Conservation (phyloP, 148 eudicot genomes). For the Dianthus caryophyllus region DNA sequence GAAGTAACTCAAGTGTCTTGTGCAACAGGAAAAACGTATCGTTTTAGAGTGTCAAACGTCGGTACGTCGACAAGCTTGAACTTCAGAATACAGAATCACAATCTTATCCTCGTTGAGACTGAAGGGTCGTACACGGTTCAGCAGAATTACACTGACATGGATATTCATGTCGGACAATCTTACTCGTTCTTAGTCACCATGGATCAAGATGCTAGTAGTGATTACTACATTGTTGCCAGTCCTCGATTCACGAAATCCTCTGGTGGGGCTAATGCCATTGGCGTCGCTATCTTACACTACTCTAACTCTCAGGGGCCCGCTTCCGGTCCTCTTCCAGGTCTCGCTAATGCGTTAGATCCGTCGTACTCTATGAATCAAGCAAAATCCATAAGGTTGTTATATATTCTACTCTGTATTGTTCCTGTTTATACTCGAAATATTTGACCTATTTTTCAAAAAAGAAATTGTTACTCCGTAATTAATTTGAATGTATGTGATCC, state of each 20-base stretch:
- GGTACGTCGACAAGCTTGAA: constrained; percentile 93
- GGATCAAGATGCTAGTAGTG: constrained; percentile 87
- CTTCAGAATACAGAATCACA: constrained; percentile 94
- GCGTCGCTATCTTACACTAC: constrained; percentile 89
- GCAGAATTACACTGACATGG: constrained; percentile 91
- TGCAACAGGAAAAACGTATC: constrained; percentile 86
- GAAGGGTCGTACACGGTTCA: constrained; percentile 96
- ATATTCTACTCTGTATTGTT: constrained; percentile 21
- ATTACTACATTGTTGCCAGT: constrained; percentile 96
- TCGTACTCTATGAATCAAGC: constrained; percentile 96
- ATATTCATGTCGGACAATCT: constrained; percentile 97
- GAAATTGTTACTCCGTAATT: neutral
- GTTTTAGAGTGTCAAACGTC: constrained; percentile 82
- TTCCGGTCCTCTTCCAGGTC: constrained; percentile 98
- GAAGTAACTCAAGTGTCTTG: neutral
- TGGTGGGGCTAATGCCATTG: constrained; percentile 45
- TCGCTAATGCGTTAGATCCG: constrained; percentile 68
- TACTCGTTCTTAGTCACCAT: constrained; percentile 91
- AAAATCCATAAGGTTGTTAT: constrained; percentile 88
- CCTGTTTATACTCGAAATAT: constrained; percentile 11
- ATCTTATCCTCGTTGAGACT: constrained; percentile 87
- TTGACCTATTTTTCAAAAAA: neutral
- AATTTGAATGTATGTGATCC: constrained; percentile 18
- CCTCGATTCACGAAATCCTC: constrained; percentile 76
- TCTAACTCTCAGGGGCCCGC: constrained; percentile 85